phyloP scores from a whole-genome alignment of 2,329 filamentous ascomycete species.

The Alternaria ventricosa region DNA sequence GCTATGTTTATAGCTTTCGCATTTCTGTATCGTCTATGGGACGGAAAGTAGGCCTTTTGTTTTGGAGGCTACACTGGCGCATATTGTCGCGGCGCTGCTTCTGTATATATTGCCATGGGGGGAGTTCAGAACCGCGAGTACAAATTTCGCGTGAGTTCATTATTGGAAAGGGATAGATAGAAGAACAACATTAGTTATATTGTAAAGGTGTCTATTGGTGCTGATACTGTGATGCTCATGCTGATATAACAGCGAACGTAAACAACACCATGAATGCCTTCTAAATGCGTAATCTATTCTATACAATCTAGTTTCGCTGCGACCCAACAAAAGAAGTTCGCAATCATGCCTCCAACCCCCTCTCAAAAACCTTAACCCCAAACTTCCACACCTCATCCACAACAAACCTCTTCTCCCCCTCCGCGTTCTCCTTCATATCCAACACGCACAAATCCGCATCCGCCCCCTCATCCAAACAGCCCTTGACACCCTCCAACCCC shows the following conservation, averaged over 20 bases:
- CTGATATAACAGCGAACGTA: no score
- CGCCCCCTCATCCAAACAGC: conserved; percentile 56
- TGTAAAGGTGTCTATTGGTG: not conserved
- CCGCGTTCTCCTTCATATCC: conserved; percentile 59
- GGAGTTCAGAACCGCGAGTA: conserved; percentile 11
- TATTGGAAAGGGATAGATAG: conserved; percentile 7
- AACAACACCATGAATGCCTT: not conserved
- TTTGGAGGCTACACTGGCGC: conserved; percentile 11
- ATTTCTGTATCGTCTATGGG: conserved; percentile 3
- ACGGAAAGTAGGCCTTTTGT: conserved; percentile 6
- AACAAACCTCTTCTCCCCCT: conserved; percentile 59
- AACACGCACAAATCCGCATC: conserved; percentile 70
- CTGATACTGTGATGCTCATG: not conserved
- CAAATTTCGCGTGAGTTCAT: conserved; percentile 11
- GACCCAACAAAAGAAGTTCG: not conserved
- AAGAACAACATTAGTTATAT: conserved; percentile 2
- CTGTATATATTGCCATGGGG: conserved; percentile 12
- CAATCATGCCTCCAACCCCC: not conserved
- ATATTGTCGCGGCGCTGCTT: not conserved
- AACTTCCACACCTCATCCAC: conserved; percentile 86
- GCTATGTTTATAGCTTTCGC: conserved; percentile 4
- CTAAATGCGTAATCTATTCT: not conserved
- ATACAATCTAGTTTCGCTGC: not conserved
- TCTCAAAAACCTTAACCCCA: conserved; percentile 54
- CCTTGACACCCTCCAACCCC: conserved; percentile 71